Conservation (phyloP, 176 grass and related monocot genomes). For the Aegilops bicornis region DNA sequence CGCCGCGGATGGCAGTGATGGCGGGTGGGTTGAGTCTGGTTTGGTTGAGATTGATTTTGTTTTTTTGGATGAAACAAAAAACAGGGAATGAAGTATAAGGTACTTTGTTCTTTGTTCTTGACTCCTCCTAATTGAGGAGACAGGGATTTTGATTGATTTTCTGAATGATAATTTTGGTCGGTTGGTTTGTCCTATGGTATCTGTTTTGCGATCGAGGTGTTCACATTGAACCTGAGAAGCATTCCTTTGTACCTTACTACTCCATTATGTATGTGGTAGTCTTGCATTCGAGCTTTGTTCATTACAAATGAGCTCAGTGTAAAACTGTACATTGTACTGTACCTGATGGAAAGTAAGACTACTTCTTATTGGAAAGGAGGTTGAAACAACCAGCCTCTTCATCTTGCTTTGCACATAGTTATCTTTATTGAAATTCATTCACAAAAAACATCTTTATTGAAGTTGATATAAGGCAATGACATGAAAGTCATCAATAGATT, state of each 20-base stretch:
- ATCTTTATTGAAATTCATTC: too few relatives aligned
- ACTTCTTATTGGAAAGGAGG: too few relatives aligned
- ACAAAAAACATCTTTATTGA: too few relatives aligned
- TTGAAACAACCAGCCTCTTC: too few relatives aligned
- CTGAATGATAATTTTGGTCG: background rate
- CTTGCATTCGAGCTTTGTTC: background rate
- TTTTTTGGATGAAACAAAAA: background rate
- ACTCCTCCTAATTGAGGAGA: background rate
- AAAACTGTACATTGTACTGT: background rate
- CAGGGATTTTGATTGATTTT: constrained; percentile 19
- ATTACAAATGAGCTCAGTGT: background rate
- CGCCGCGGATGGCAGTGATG: constrained; percentile 1
- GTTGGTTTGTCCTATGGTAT: background rate
- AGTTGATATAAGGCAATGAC: too few relatives aligned
- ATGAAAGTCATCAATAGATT: too few relatives aligned
- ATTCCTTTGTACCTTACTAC: background rate
- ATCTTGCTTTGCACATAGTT: too few relatives aligned
- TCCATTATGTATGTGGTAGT: background rate
- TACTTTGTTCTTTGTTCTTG: background rate
- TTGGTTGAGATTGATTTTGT: background rate
- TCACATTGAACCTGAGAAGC: background rate
- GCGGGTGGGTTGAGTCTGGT: background rate
- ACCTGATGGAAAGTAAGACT: background rate
- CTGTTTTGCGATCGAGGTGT: background rate
- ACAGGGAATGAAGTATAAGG: background rate